phyloP scores from a whole-genome alignment of 345 rosid genomes.

The Capsella bursapastoris region DNA sequence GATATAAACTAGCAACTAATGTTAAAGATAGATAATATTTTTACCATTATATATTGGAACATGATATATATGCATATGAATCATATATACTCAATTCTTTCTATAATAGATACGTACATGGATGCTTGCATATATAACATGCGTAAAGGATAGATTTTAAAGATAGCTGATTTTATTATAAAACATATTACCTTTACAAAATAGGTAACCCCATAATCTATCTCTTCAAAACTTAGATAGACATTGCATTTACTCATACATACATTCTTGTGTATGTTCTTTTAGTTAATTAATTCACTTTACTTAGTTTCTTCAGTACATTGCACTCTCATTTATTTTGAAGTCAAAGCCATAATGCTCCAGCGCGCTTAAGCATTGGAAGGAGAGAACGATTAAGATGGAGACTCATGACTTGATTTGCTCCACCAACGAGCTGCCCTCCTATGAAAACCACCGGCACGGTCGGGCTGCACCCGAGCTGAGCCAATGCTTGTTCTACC shows the following conservation, averaged over 20 bases:
- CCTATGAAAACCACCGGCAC: conserved; percentile 79
- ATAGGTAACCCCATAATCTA: conserved; percentile 20
- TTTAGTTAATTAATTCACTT: not conserved
- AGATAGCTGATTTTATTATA: not conserved
- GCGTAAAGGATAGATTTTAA: not conserved
- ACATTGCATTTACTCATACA: conserved; percentile 14
- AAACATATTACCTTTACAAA: conserved; percentile 8
- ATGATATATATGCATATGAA: no score
- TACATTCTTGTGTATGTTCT: conserved; percentile 7
- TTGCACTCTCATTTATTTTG: not conserved
- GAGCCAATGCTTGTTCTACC: conserved; percentile 67
- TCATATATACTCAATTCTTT: no score
- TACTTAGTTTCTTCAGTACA: not conserved
- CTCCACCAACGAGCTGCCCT: conserved; percentile 75
- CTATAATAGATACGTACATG: no score
- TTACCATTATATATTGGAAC: no score
- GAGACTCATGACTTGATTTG: conserved; percentile 76
- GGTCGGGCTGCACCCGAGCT: conserved; percentile 65
- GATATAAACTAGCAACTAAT: no score
- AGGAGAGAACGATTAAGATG: conserved; percentile 70
- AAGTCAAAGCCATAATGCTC: conserved; percentile 74
- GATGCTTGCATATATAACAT: not conserved
- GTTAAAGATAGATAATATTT: no score
- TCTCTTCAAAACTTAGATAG: conserved; percentile 36
- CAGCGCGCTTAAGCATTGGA: conserved; percentile 68